Evolutionary conservation across 495 filamentous ascomycete species (phyloP).

Genomic region (Tuber melanosporum): DNA sequence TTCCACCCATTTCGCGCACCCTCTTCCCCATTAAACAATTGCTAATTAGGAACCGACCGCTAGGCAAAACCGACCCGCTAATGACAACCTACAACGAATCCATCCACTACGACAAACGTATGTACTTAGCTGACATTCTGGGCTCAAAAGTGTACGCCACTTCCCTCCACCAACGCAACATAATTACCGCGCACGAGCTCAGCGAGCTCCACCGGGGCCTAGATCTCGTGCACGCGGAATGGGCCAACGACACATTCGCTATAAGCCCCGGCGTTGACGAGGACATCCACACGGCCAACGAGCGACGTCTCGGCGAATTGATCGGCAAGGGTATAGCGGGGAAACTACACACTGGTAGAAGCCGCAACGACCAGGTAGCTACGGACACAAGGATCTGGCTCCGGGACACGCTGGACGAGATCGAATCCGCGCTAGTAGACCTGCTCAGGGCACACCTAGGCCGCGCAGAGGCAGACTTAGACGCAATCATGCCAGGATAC

Average conservation of each 20-base stretch:
- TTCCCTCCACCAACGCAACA: slow-evolving; percentile 68
- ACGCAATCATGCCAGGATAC: slow-evolving; percentile 64
- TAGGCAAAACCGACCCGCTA: slow-evolving; percentile 70
- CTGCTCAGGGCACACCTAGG: slow-evolving; percentile 65
- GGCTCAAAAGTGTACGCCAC: slow-evolving; percentile 83
- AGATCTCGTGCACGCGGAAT: slow-evolving; percentile 65
- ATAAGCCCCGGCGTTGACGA: slow-evolving; percentile 61
- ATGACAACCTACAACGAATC: slow-evolving; percentile 87
- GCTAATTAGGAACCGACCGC: slow-evolving; percentile 16
- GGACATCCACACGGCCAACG: slow-evolving; percentile 86
- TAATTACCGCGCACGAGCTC: slow-evolving; percentile 72
- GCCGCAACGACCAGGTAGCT: slow-evolving; percentile 87
- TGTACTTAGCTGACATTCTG: slow-evolving; percentile 74
- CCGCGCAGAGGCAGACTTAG: slow-evolving; percentile 73
- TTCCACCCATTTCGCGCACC: background rate
- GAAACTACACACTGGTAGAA: slow-evolving; percentile 89
- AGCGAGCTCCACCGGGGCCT: slow-evolving; percentile 68
- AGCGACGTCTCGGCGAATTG: slow-evolving; percentile 80
- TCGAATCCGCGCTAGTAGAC: slow-evolving; percentile 62
- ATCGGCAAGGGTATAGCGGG: slow-evolving; percentile 81
- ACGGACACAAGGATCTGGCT: slow-evolving; percentile 94
- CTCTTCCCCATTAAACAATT: slow-evolving; percentile 13
- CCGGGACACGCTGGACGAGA: slow-evolving; percentile 63
- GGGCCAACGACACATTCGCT: slow-evolving; percentile 56
- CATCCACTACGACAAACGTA: slow-evolving; percentile 73